Conservation (phyloP, 257 asterid genomes). For the Salvia rosmarinus region DNA sequence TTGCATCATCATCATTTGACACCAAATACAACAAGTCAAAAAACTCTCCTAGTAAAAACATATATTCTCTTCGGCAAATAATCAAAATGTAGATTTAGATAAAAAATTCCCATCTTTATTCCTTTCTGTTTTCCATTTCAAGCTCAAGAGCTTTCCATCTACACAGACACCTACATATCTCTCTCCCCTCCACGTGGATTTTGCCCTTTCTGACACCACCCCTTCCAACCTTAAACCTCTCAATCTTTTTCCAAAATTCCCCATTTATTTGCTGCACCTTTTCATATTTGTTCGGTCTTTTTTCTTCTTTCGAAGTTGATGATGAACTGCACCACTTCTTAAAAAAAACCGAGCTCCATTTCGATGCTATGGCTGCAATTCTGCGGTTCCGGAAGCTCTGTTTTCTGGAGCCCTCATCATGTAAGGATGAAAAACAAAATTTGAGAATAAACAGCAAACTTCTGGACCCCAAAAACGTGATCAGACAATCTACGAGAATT, state of each 20-base stretch:
- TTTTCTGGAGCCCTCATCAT: conserved; percentile 47
- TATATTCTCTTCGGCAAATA: background rate
- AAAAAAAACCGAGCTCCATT: background rate
- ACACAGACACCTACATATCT: conserved; percentile 41
- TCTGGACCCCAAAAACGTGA: conserved; percentile 31
- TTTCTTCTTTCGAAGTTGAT: background rate
- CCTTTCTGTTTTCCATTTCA: conserved; percentile 15
- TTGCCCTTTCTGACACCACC: conserved; percentile 32
- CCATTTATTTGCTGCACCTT: background rate
- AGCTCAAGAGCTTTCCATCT: background rate
- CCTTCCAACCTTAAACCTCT: background rate
- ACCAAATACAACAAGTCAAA: conserved; percentile 29
- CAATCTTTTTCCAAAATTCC: conserved; percentile 4
- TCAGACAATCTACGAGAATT: conserved; percentile 15
- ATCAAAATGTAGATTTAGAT: background rate
- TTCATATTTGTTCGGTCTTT: background rate
- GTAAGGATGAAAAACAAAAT: conserved; percentile 22
- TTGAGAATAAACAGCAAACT: conserved; percentile 13
- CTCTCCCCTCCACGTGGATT: conserved; percentile 64
- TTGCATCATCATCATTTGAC: conserved; percentile 37
- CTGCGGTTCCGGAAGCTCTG: conserved; percentile 69
- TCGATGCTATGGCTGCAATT: conserved; percentile 54
- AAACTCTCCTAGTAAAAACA: background rate
- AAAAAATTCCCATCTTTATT: conserved; percentile 3
- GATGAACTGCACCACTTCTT: background rate